Evolutionary conservation across 2,329 filamentous ascomycete species (phyloP), one percentile per base, ranked within the genome.

Genomic region (Zasmidium angulare): DNA sequence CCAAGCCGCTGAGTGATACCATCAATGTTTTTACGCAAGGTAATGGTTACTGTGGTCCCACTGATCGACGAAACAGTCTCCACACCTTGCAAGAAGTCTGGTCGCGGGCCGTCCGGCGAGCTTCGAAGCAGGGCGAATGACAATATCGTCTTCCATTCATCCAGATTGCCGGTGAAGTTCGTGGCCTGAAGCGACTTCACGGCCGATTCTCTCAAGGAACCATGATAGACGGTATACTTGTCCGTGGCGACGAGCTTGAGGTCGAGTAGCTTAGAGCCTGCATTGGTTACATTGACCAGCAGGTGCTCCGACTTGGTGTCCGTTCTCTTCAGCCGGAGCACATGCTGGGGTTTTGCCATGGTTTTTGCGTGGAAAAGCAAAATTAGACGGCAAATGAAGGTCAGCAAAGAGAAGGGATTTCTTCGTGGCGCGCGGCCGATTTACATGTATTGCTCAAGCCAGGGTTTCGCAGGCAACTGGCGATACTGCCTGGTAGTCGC

Each of bases 1-100:
- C 89, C 90, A n/a, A 91, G 81, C 24, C 81, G 84, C 86, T 89
- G 86, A 59, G 86, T 89, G 66, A 91, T 89, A 47, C 86, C 87
- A 63, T 86, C 81, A 43, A 88, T 81, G 57, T 85, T 83, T 69
- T 86, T 87, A 51, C 86, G 82, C 58, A 92, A 76, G 6, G 83
- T 84, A 61, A 93, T 79, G 19, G 80, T 81, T n/a, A 90, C 78
- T 1, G 77, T 78, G 20, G 76, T 71, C 49, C 79, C 78, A 50
- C 71, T 72, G 49, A 89, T 77, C 2, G 84, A 79, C 21, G 87
- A 88, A 20, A 85, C 76, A 55, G 76, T 69, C 63, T 89, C 84
- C 22, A 89, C 80, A 60, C 82, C 82, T 19, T 81, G 74, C 48
- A 82, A 69, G 12, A 79, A 74, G 47, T 79, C 76, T 55, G 76